A percentile compares a stretch with the other conserved stretches of the same genome.
phyloP scores from a whole-genome alignment of 768 basidiomycete species.

The Tulasnella sp. region DNA sequence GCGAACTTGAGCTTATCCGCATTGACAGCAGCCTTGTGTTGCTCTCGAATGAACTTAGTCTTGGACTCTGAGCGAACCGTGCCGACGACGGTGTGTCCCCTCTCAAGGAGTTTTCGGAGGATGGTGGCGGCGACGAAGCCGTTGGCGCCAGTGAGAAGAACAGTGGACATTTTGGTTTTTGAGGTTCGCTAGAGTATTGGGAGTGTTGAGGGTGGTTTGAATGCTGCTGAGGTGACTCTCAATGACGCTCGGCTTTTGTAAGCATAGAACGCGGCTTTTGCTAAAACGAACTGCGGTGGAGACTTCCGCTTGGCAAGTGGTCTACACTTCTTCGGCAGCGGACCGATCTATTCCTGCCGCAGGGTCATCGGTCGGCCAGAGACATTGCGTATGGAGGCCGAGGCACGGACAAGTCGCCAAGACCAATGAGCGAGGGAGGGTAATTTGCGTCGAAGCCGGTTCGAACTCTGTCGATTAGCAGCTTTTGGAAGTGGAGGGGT shows the following conservation, averaged over 20 bases:
- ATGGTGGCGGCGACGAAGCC: slow-evolving; percentile 68
- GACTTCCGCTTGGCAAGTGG: too few species aligned
- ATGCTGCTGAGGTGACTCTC: not conserved
- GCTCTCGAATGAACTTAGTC: not conserved
- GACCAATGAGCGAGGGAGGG: too few species aligned
- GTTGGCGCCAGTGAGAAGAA: slow-evolving; percentile 64
- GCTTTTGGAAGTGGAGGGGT: too few species aligned
- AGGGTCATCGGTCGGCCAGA: too few species aligned
- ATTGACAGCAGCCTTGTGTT: not conserved
- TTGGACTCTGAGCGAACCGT: slow-evolving; percentile 29
- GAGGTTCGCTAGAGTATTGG: not conserved
- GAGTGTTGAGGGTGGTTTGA: not conserved
- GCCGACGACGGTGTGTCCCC: slow-evolving; percentile 35
- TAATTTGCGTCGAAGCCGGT: too few species aligned
- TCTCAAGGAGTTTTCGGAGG: slow-evolving; percentile 59
- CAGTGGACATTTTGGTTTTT: slow-evolving; percentile 33
- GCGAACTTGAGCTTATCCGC: slow-evolving; percentile 11
- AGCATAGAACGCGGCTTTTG: not conserved
- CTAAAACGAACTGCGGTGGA: not conserved
- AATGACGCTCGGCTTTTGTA: not conserved
- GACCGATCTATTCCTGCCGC: too few species aligned
- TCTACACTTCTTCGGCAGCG: too few species aligned
- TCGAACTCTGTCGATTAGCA: too few species aligned
- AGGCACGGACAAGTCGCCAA: too few species aligned
- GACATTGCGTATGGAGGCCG: too few species aligned